A percentile compares a stretch with the other conserved stretches of the same genome.
Evolutionary conservation across 2,329 filamentous ascomycete species (phyloP).

Genomic region (Aspergillus calidoustus): DNA sequence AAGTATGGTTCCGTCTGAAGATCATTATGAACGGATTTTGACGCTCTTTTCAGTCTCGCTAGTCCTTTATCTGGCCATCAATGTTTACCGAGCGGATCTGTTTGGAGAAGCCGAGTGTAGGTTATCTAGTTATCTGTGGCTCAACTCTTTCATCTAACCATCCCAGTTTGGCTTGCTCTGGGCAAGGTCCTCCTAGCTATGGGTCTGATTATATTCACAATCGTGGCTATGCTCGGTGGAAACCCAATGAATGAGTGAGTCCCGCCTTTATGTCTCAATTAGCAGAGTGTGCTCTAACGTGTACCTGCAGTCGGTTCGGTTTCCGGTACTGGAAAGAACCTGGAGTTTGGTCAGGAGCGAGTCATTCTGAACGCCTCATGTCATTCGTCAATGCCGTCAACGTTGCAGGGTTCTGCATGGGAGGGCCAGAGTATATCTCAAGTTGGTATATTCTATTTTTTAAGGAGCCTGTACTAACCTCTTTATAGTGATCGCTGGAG

Average conservation of each 20-base stretch:
- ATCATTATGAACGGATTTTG: not conserved
- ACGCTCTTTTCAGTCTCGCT: not conserved
- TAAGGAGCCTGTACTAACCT: not conserved
- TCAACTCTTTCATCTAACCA: not conserved
- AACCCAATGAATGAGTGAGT: constrained; percentile 8
- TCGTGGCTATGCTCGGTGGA: constrained; percentile 8
- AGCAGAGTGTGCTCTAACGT: not conserved
- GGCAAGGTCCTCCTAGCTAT: constrained; percentile 6
- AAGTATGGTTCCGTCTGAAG: not conserved
- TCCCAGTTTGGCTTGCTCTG: constrained; percentile 5
- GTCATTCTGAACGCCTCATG: not conserved
- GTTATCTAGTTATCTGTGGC: not conserved
- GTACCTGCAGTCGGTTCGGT: not conserved
- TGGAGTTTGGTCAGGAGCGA: not conserved
- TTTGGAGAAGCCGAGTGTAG: constrained; percentile 11
- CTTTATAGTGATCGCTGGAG: constrained; percentile 3
- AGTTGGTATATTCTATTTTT: not conserved
- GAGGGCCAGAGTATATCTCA: constrained; percentile 12
- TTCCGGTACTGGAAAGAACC: constrained; percentile 10
- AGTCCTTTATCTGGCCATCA: constrained; percentile 7
- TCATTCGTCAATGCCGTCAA: constrained; percentile 8
- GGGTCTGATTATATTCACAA: constrained; percentile 5
- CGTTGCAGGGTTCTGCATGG: constrained; percentile 8
- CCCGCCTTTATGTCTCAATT: too few species aligned
- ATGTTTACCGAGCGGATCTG: constrained; percentile 4